Evolutionary conservation across 768 basidiomycete genomes (phyloP).

Genomic region (Sarcodon sp.): DNA sequence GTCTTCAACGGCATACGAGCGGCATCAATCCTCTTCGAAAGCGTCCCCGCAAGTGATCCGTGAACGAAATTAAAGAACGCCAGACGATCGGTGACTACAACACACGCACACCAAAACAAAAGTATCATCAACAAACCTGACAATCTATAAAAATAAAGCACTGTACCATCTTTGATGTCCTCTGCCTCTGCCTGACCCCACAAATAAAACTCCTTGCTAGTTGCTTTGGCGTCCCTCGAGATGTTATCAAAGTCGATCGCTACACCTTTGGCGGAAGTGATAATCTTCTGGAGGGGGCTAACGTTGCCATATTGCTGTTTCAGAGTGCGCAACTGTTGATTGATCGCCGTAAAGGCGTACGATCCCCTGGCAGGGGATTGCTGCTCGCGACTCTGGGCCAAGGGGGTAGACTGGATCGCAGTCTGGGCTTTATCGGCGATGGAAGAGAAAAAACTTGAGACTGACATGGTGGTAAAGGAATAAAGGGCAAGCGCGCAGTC

Average conservation of each 20-base stretch:
- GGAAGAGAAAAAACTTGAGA: slow-evolving; percentile 38
- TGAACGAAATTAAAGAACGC: slow-evolving; percentile 74
- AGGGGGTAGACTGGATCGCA: slow-evolving; percentile 49
- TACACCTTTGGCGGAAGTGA: slow-evolving; percentile 68
- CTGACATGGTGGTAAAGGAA: slow-evolving; percentile 23
- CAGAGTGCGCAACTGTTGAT: slow-evolving; percentile 59
- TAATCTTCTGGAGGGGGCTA: slow-evolving; percentile 61
- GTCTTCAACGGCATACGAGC: slow-evolving; percentile 59
- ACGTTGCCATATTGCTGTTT: slow-evolving; percentile 68
- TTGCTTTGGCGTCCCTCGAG: slow-evolving; percentile 50
- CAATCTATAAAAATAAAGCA: neutral
- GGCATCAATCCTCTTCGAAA: slow-evolving; percentile 49
- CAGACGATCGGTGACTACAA: slow-evolving; percentile 62
- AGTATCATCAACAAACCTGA: slow-evolving; percentile 4
- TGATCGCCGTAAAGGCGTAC: slow-evolving; percentile 38
- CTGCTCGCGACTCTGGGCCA: slow-evolving; percentile 20
- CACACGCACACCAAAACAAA: neutral
- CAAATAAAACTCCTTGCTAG: slow-evolving; percentile 76
- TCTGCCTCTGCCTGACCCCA: slow-evolving; percentile 67
- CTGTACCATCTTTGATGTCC: slow-evolving; percentile 70
- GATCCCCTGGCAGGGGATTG: slow-evolving; percentile 28
- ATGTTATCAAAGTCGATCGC: slow-evolving; percentile 62
- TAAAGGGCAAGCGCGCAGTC: slow-evolving; percentile 4
- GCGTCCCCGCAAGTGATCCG: slow-evolving; percentile 48
- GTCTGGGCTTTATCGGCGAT: slow-evolving; percentile 70